Percentiles rank a stretch among this genome's conserved stretches.
These are phyloP conservation scores for Aspergillus latus DNA, from an alignment of 2,329 filamentous ascomycete species.

Conservation along the genomic window DNA sequence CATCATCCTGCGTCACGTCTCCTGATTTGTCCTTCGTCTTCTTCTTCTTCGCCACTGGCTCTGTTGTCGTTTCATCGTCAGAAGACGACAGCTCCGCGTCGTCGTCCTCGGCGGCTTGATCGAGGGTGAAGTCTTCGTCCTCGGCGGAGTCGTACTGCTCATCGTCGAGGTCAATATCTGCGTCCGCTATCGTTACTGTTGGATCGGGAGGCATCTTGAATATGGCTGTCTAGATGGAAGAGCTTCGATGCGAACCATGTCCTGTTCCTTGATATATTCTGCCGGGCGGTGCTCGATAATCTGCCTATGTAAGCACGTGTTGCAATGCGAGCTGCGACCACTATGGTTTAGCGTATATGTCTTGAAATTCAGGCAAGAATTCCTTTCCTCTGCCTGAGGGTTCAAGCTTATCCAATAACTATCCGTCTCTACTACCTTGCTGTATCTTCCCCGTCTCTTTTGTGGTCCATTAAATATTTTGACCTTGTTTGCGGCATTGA, in stretches of 20 bases:
- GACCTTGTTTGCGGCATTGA: too few species aligned
- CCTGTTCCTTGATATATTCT: constrained; percentile 22
- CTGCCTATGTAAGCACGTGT: too few species aligned
- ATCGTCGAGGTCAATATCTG: constrained; percentile 32
- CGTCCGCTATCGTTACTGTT: constrained; percentile 15
- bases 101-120: constrained; percentile 35
- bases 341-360: too few species aligned
- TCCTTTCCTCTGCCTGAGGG: too few species aligned
- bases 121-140: constrained; percentile 41
- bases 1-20: constrained; percentile 26
- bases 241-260: not conserved
- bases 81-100: constrained; percentile 9
- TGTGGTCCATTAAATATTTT: too few species aligned
- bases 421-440: too few species aligned
- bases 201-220: constrained; percentile 2
- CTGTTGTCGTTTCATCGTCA: constrained; percentile 24
- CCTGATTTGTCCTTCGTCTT: constrained; percentile 28
- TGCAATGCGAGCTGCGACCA: too few species aligned
- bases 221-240: not conserved
- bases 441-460: too few species aligned
- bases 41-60: constrained; percentile 42
- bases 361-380: too few species aligned
- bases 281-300: constrained; percentile 8
- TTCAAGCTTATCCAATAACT: too few species aligned
- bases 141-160: constrained; percentile 40